Evolutionary conservation across 768 basidiomycete genomes (phyloP).

Genomic region (Grammothele lineata): DNA sequence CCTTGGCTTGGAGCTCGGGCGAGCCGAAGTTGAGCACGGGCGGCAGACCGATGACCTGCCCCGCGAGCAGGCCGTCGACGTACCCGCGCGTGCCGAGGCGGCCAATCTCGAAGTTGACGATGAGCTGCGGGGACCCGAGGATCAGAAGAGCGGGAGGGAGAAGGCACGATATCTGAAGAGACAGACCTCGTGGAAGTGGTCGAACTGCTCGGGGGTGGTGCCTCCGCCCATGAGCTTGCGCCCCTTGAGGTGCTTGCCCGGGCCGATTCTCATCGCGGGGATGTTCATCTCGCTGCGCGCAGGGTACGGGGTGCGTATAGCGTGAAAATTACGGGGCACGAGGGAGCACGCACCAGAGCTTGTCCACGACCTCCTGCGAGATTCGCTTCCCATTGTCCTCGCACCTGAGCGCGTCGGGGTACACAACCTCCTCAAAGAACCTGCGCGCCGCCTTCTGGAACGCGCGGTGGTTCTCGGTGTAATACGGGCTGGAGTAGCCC

Average conservation of each 20-base stretch:
- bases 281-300: constrained; percentile 64
- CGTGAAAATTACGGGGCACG: neutral
- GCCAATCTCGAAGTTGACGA: constrained; percentile 77
- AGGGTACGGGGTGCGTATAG: neutral
- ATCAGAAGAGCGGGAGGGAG: neutral
- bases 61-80: constrained; percentile 80
- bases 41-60: constrained; percentile 82
- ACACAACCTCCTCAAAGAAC: constrained; percentile 73
- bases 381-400: constrained; percentile 89
- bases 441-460: constrained; percentile 76
- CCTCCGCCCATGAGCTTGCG: constrained; percentile 70
- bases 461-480: constrained; percentile 62
- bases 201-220: constrained; percentile 79
- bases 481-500: constrained; percentile 75
- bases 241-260: constrained; percentile 84
- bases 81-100: constrained; percentile 84
- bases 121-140: constrained; percentile 42
- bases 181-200: constrained; percentile 88
- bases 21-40: constrained; percentile 87
- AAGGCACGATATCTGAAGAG: neutral
- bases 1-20: constrained; percentile 60
- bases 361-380: constrained; percentile 79
- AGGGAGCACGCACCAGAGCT: constrained; percentile 59
- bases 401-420: constrained; percentile 68
- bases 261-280: constrained; percentile 87